Evolutionary conservation across 2,329 filamentous ascomycete species (phyloP).

Genomic region (Stenocarpella maydis): DNA sequence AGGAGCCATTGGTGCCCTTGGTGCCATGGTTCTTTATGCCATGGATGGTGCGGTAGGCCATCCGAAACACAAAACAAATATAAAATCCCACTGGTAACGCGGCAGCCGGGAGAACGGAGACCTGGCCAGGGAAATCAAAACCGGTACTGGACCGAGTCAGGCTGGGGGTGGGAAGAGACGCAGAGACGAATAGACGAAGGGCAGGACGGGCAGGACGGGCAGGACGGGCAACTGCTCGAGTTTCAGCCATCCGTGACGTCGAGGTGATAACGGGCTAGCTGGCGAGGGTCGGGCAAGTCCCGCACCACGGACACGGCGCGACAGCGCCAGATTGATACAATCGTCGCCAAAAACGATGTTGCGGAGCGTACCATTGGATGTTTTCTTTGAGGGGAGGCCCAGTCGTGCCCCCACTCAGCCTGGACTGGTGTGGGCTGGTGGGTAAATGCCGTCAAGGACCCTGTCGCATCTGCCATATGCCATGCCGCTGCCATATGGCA

Average conservation of each 20-base stretch:
- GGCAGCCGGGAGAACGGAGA: constrained; percentile 31
- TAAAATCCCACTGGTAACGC: constrained; percentile 31
- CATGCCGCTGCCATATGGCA: constrained; percentile 31
- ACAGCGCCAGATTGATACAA: constrained; percentile 29
- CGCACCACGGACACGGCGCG: constrained; percentile 24
- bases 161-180: constrained; percentile 1
- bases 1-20: constrained; percentile 4
- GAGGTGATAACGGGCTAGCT: constrained; percentile 29
- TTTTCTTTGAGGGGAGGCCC: constrained; percentile 7
- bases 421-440: constrained; percentile 24
- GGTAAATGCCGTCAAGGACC: constrained; percentile 24
- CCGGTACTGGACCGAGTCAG: constrained; percentile 35
- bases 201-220: background rate
- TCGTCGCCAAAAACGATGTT: constrained; percentile 28
- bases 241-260: constrained; percentile 24
- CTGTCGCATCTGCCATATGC: constrained; percentile 28
- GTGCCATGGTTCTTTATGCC: background rate
- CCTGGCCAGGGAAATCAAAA: constrained; percentile 7
- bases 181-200: no score
- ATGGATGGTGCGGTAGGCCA: constrained; percentile 24
- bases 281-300: constrained; percentile 30
- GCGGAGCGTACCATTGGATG: constrained; percentile 19
- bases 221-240: constrained; percentile 24
- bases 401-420: constrained; percentile 24
- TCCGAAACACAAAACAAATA: constrained; percentile 21